phyloP scores from a whole-genome alignment of 345 rosid species.

The Acer saccharum region DNA sequence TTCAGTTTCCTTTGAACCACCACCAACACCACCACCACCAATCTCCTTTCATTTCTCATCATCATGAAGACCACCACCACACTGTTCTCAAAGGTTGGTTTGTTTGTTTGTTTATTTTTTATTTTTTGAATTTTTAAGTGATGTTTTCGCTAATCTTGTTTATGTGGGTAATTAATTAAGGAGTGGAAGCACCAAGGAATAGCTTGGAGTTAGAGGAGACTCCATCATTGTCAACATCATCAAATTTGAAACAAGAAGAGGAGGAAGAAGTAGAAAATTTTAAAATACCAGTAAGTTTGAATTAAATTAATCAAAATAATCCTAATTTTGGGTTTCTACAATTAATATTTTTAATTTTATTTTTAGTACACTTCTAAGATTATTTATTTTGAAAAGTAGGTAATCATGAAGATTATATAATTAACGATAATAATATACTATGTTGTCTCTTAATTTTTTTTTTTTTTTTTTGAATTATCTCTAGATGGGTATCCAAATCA shows the following conservation, averaged over 20 bases:
- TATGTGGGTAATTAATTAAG: constrained; percentile 39
- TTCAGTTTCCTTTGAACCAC: constrained; percentile 49
- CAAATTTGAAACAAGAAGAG: constrained; percentile 19
- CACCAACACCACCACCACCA: constrained; percentile 42
- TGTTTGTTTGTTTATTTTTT: neutral
- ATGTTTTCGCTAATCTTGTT: neutral
- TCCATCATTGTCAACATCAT: constrained; percentile 41
- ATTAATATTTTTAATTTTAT: neutral
- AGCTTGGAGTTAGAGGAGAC: constrained; percentile 74
- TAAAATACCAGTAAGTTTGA: constrained; percentile 52
- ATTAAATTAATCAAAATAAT: neutral
- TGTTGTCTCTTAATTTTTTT: neutral
- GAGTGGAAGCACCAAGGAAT: constrained; percentile 76
- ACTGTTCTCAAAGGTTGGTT: constrained; percentile 44
- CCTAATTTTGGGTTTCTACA: constrained; percentile 25
- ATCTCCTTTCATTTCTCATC: constrained; percentile 40
- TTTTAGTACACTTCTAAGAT: constrained; percentile 10
- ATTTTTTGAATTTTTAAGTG: constrained; percentile 7
- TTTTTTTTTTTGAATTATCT: neutral
- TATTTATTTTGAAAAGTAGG: constrained; percentile 28
- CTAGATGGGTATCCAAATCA: constrained; percentile 77
- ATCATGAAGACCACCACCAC: constrained; percentile 21
- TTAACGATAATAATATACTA: constrained; percentile 15
- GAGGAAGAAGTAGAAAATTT: constrained; percentile 33
- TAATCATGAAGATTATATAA: constrained; percentile 23